A percentile compares a stretch with the other conserved stretches of the same genome.
phyloP scores from a whole-genome alignment of 2,329 filamentous ascomycete species.

The Phaeophleospora eucalypticola region DNA sequence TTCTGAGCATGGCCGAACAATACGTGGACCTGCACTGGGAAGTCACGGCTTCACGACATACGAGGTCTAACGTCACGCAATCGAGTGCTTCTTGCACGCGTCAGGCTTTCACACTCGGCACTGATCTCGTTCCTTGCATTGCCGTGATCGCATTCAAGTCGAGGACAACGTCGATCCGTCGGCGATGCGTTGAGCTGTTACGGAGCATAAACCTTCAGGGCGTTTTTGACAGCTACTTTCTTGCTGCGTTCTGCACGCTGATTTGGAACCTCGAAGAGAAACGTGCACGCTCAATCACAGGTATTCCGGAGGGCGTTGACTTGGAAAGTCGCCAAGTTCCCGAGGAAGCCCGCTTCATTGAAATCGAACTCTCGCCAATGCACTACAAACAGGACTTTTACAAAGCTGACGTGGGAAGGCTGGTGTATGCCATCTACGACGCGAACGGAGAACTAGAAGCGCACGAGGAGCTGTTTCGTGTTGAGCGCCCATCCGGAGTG shows the following conservation, averaged over 20 bases:
- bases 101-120: slow-evolving; percentile 16
- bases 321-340: slow-evolving; percentile 14
- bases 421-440: slow-evolving; percentile 12
- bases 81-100: slow-evolving; percentile 4
- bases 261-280: slow-evolving; percentile 16
- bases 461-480: slow-evolving; percentile 7
- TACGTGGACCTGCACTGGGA: slow-evolving; percentile 15
- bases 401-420: slow-evolving; percentile 10
- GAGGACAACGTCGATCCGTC: slow-evolving; percentile 8
- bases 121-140: slow-evolving; percentile 15
- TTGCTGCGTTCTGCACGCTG: slow-evolving; percentile 12
- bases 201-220: slow-evolving; percentile 15
- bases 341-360: slow-evolving; percentile 12
- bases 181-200: slow-evolving; percentile 9
- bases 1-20: slow-evolving; percentile 11
- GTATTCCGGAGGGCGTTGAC: slow-evolving; percentile 11
- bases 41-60: slow-evolving; percentile 1
- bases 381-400: slow-evolving; percentile 9
- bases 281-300: slow-evolving; percentile 12
- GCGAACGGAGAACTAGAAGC: slow-evolving; percentile 7
- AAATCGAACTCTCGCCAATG: slow-evolving; percentile 12
- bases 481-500: slow-evolving; percentile 1
- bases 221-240: slow-evolving; percentile 17
- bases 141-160: slow-evolving; percentile 16
- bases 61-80: neutral